Base-by-base conservation (phyloP, 805 yeast genomes). In the Hanseniaspora guilliermondii region DNA sequence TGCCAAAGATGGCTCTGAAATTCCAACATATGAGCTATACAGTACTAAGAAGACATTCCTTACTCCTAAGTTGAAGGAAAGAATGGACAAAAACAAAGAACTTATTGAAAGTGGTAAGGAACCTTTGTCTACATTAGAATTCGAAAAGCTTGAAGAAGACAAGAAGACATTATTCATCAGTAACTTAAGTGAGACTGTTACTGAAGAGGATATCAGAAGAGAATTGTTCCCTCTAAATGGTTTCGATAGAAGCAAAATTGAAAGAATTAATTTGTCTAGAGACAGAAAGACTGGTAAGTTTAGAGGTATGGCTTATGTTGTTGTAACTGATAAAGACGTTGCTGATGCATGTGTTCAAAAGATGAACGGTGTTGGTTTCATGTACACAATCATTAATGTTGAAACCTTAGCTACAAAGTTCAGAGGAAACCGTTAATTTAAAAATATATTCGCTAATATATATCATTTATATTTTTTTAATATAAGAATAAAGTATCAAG, bases 241-340 rank as follows among this genome's bases (percentile, higher is more conserved):
- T 68, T 83, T 74, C 74, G 94, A 80, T 63, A 79, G 36, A 45
- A 37, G 73, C 57, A 73, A 78, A 60, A 73, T 78, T 56, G 79
- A 78, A 64, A 84, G 96, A 72, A 85, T 85, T 60, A 83, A 84
- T 59, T 76, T 93, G 56, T 88, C 88, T 57, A 85, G 86, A 74
- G 86, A 88, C 73, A 84, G 87, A 73, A 95, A 85, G 63, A 93
- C 97, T 27, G 93, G 95, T 60, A 83, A 83, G 70, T 85, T 96
- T 45, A 85, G 87, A 73, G 99, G 99, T 65, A 81, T 91, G 70
- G 97, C 97, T 6, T 93, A 87, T 70, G 94, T 89, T 60, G 83
- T 91, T 57, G 85, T 85, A 68, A 78, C 76, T 57, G 76, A 81
- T 55, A 80, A 80, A 65, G 68, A 70, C 56, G 73, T 72, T 61